These are phyloP conservation scores for Colletotrichum agaves DNA, from an alignment of 2,329 filamentous ascomycete species.

Conservation along the genomic window DNA sequence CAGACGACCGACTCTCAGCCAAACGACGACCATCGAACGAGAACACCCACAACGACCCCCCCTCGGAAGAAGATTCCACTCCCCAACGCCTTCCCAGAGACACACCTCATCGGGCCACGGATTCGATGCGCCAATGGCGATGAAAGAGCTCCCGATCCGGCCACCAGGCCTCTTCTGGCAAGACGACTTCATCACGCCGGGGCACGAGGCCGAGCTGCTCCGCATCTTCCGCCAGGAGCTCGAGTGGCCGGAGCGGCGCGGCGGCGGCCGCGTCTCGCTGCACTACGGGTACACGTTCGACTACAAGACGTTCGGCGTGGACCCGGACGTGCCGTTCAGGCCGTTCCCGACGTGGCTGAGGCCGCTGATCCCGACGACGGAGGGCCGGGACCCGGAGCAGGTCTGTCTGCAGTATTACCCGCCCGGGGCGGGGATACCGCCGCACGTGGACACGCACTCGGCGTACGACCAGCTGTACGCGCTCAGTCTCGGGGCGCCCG, in stretches of 20 bases:
- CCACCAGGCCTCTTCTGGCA: constrained; percentile 57
- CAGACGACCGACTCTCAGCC: background rate
- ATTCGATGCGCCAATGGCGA: constrained; percentile 9
- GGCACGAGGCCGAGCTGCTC: constrained; percentile 57
- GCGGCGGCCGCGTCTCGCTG: constrained; percentile 55
- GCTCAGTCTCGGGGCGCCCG: constrained; percentile 53
- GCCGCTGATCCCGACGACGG: constrained; percentile 57
- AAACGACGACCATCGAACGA: too few relatives aligned
- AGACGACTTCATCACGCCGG: constrained; percentile 56
- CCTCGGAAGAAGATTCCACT: too few relatives aligned
- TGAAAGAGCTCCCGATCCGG: constrained; percentile 42
- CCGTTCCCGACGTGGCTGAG: constrained; percentile 62
- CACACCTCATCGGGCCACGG: too few relatives aligned
- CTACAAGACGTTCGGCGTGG: constrained; percentile 68
- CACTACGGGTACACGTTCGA: constrained; percentile 69
- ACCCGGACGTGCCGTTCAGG: constrained; percentile 59
- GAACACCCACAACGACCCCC: too few relatives aligned
- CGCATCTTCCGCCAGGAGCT: constrained; percentile 56
- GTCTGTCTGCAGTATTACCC: constrained; percentile 71
- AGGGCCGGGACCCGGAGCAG: constrained; percentile 61
- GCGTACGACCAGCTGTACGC: constrained; percentile 58
- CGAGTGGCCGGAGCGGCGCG: constrained; percentile 57
- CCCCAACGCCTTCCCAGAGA: too few relatives aligned
- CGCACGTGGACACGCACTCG: constrained; percentile 66
- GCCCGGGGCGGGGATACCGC: constrained; percentile 68